phyloP scores from a whole-genome alignment of 1,284 basidiomycete genomes.

The Leccinum angustisporum region DNA sequence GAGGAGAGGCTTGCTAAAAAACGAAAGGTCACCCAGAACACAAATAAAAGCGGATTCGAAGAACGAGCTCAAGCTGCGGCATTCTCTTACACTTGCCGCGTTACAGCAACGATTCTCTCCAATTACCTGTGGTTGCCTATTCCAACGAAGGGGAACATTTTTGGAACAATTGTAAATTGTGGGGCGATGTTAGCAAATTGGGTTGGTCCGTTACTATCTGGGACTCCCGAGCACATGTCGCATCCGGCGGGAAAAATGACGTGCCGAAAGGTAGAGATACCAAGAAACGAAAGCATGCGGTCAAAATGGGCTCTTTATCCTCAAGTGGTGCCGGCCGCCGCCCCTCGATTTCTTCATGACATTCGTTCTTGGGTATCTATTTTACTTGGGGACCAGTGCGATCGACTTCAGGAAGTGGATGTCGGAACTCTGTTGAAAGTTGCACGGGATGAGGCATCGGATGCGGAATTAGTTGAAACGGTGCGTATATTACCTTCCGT shows the following conservation, averaged over 20 bases:
- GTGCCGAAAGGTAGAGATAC: neutral
- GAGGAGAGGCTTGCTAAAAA: conserved; percentile 15
- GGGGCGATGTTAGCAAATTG: conserved; percentile 21
- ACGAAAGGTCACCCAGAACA: conserved; percentile 9
- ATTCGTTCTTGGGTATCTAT: conserved; percentile 32
- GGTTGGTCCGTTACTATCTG: conserved; percentile 24
- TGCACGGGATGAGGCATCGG: conserved; percentile 31
- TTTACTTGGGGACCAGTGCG: conserved; percentile 22
- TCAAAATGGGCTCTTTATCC: neutral
- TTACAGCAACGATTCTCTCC: conserved; percentile 34
- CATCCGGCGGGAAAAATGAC: neutral
- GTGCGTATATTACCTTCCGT: conserved; percentile 40
- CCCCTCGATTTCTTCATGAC: conserved; percentile 53
- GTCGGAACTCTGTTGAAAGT: conserved; percentile 29
- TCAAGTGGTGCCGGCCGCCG: conserved; percentile 36
- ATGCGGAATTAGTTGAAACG: conserved; percentile 53
- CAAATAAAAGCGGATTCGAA: neutral
- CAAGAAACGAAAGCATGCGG: conserved; percentile 26
- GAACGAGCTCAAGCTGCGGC: conserved; percentile 28
- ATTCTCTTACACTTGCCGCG: conserved; percentile 38
- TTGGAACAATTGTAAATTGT: conserved; percentile 24
- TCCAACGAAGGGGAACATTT: conserved; percentile 41
- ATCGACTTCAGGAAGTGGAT: conserved; percentile 17
- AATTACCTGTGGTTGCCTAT: conserved; percentile 26
- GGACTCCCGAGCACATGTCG: conserved; percentile 20